These are phyloP conservation scores for Alectoria sarmentosa DNA, from an alignment of 495 filamentous ascomycete genomes.

Conservation along the genomic window DNA sequence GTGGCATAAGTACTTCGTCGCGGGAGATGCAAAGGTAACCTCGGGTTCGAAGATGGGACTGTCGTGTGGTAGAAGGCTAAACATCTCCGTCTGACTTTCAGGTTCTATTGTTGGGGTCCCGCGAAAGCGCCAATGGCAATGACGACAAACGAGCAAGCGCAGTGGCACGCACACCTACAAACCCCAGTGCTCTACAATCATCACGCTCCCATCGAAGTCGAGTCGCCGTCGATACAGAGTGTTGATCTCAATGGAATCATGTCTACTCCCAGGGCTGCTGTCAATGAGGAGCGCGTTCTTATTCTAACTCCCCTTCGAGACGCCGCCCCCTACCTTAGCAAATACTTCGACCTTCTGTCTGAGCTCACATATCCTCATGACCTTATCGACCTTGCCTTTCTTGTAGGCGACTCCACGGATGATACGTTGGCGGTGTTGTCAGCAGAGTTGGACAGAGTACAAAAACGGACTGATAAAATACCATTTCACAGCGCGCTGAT, in stretches of 20 bases:
- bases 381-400: conserved; percentile 90
- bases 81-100: conserved; percentile 31
- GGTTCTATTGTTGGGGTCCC: conserved; percentile 96
- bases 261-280: conserved; percentile 68
- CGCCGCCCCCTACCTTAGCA: conserved; percentile 67
- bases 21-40: conserved; percentile 83
- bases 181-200: conserved; percentile 96
- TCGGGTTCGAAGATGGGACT: background rate
- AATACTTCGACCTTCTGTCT: conserved; percentile 89
- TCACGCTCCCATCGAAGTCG: conserved; percentile 78
- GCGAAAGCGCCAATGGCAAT: conserved; percentile 91
- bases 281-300: conserved; percentile 83
- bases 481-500: conserved; percentile 79
- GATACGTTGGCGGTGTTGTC: conserved; percentile 78
- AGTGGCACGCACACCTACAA: conserved; percentile 80
- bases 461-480: conserved; percentile 66
- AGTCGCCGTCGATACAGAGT: conserved; percentile 66
- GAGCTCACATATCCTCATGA: conserved; percentile 91
- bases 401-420: conserved; percentile 85
- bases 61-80: background rate
- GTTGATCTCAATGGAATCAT: conserved; percentile 81
- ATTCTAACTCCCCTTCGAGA: conserved; percentile 93
- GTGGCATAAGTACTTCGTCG: conserved; percentile 72
- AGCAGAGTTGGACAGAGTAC: conserved; percentile 79
- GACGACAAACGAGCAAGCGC: conserved; percentile 77